phyloP scores from a whole-genome alignment of 495 filamentous ascomycete species.

The Delitschia confertaspora region DNA sequence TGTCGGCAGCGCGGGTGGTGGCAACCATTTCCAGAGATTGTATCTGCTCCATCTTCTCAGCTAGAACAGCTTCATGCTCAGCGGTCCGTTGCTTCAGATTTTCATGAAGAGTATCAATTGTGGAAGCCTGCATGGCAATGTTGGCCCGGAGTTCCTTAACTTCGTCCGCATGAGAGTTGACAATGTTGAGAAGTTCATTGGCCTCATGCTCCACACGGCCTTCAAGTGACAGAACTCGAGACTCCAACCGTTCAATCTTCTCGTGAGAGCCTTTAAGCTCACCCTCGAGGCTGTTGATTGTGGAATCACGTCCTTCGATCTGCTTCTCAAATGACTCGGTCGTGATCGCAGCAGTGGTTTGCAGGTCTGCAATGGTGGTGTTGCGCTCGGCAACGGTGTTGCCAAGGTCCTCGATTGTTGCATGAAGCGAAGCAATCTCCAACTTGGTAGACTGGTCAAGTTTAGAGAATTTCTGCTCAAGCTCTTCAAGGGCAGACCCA shows the following conservation, averaged over 20 bases:
- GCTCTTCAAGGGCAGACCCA: conserved; percentile 4
- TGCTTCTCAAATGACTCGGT: conserved; percentile 9
- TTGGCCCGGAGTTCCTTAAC: background rate
- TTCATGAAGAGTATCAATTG: conserved; percentile 9
- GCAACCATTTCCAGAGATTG: conserved; percentile 5
- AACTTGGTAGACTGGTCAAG: conserved; percentile 7
- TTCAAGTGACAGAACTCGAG: conserved; percentile 8
- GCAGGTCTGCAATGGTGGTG: conserved; percentile 14
- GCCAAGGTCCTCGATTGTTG: conserved; percentile 14
- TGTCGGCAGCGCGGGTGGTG: conserved; percentile 5
- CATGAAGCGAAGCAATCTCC: conserved; percentile 10
- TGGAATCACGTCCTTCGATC: conserved; percentile 14
- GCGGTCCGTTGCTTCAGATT: background rate
- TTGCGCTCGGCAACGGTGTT: conserved; percentile 17
- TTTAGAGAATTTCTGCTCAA: conserved; percentile 2
- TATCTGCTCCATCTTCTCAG: conserved; percentile 14
- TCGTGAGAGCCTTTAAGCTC: background rate
- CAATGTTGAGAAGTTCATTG: conserved; percentile 15
- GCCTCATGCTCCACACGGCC: conserved; percentile 16
- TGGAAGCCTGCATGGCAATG: conserved; percentile 4
- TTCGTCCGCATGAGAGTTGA: conserved; percentile 2
- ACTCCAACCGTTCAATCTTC: conserved; percentile 4
- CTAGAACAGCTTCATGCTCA: conserved; percentile 2
- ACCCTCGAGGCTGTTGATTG: conserved; percentile 9
- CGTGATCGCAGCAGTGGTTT: conserved; percentile 14